Conservation (phyloP, 371 early-diverging fungal genomes). For the Actinomortierella wolfii region DNA sequence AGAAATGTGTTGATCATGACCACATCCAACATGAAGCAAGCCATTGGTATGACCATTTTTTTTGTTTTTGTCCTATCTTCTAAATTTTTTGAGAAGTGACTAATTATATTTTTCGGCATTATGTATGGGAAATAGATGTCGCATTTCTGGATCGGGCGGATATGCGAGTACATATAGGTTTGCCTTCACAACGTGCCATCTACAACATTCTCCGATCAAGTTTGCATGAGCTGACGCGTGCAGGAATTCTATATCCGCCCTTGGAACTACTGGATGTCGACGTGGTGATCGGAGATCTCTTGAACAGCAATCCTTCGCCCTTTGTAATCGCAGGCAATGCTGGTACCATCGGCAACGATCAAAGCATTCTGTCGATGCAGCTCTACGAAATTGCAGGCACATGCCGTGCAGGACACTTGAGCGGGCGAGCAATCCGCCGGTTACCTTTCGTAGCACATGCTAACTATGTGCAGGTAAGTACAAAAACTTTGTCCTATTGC, state of each 20-base stretch:
- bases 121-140: slow-evolving; percentile 29
- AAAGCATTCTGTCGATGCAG: neutral
- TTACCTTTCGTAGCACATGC: slow-evolving; percentile 55
- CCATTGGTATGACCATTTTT: slow-evolving; percentile 50
- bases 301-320: neutral
- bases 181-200: slow-evolving; percentile 56
- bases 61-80: neutral
- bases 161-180: slow-evolving; percentile 53
- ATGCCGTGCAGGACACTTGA: slow-evolving; percentile 43
- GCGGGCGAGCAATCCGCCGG: slow-evolving; percentile 53
- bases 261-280: slow-evolving; percentile 76
- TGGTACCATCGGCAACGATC: slow-evolving; percentile 1
- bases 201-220: slow-evolving; percentile 56
- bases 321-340: slow-evolving; percentile 1
- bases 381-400: slow-evolving; percentile 16
- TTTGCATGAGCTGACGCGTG: slow-evolving; percentile 52
- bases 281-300: too few relatives aligned
- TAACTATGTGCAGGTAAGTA: slow-evolving; percentile 15
- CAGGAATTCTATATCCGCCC: slow-evolving; percentile 60
- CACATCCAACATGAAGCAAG: slow-evolving; percentile 69
- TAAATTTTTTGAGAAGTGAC: neutral
- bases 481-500: neutral
- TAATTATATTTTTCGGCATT: neutral
- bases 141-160: slow-evolving; percentile 63
- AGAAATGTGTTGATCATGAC: slow-evolving; percentile 64